Evolutionary conservation across 2,329 filamentous ascomycete genomes (phyloP).

Genomic region (Lasiodiplodia gonubiensis): DNA sequence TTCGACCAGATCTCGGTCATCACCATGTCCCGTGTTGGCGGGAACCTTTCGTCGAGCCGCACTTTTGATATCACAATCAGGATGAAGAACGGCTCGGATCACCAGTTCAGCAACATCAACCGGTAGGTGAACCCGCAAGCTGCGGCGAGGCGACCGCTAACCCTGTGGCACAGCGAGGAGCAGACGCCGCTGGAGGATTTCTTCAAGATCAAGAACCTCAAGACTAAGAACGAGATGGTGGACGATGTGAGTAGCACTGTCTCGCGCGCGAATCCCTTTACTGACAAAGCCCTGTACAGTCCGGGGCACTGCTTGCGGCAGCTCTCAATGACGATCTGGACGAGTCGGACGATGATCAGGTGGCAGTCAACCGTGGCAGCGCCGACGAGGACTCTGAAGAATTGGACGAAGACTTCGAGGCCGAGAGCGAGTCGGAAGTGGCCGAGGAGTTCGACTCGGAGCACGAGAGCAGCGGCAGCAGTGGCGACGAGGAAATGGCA

Average conservation of each 20-base stretch:
- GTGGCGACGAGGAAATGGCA: constrained; percentile 67
- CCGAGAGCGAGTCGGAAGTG: constrained; percentile 90
- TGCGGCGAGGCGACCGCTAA: constrained; percentile 31
- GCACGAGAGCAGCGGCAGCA: constrained; percentile 82
- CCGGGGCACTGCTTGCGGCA: constrained; percentile 70
- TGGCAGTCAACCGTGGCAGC: constrained; percentile 79
- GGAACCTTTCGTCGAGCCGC: constrained; percentile 88
- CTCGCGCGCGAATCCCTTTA: constrained; percentile 23
- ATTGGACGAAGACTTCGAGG: constrained; percentile 93
- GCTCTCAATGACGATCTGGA: constrained; percentile 83
- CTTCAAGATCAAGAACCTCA: constrained; percentile 93
- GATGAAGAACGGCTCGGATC: constrained; percentile 85
- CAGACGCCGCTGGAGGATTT: constrained; percentile 96
- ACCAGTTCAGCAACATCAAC: constrained; percentile 99
- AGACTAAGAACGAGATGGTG: constrained; percentile 98
- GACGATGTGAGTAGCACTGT: constrained; percentile 72
- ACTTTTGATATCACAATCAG: constrained; percentile 97
- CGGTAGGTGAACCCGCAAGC: constrained; percentile 57
- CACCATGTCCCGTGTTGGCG: constrained; percentile 94
- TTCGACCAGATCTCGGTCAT: constrained; percentile 92
- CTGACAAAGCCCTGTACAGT: constrained; percentile 46
- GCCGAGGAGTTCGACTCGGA: constrained; percentile 94
- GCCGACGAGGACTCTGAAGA: constrained; percentile 97
- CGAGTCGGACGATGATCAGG: constrained; percentile 78
- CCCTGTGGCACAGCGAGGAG: constrained; percentile 67